Evolutionary conservation across 2,329 filamentous ascomycete species (phyloP), one percentile per base, ranked within the genome.

Genomic region (Sordariomycetes sp.): DNA sequence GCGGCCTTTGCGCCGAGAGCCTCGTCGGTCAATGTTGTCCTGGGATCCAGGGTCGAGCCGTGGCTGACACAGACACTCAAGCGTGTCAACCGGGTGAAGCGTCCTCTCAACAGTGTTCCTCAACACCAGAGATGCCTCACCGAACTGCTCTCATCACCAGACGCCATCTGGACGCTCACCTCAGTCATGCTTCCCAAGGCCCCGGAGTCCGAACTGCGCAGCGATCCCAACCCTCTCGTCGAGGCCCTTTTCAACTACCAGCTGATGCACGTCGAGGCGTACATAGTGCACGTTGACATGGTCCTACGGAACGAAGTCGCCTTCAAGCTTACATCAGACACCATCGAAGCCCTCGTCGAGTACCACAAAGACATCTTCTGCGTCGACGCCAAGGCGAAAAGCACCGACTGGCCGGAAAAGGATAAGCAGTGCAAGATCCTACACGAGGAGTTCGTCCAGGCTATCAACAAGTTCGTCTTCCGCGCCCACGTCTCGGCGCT

Each of bases 221-320:
- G 85, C 71, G 90, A 96, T 22, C 75, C 82, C 55, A 89, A 95
- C 68, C 87, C 88, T 52, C 77, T 95, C 62, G 79, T 92, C 63
- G 90, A 96, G 73, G 89, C 88, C 62, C 76, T 96, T 61, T 90
- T 88, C 80, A 95, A 95, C 80, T 94, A 92, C 73, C 87, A 95
- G 76, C 82, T 96, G 68, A 77, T 96, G 67, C 90, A 96, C 70
- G 77, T 97, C 65, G 91, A 97, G 74, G 94, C 94, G 56, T 99
- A 99, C 71, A 92, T 97, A 65, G 94, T 99, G 60, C 92, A 97
- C 72, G 90, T 99, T 72, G 94, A 99, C 76, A 96, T 97, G 90
- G 92, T 99, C 60, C 84, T 95, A 66, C 87, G 91, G 72, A 94
- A 95, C 70, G 94, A 97, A 76, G 90, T 99, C 67, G 94, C 91